Base-by-base conservation (phyloP, 1,139 yeast genomes). In the Magnusiomyces sp. region DNA sequence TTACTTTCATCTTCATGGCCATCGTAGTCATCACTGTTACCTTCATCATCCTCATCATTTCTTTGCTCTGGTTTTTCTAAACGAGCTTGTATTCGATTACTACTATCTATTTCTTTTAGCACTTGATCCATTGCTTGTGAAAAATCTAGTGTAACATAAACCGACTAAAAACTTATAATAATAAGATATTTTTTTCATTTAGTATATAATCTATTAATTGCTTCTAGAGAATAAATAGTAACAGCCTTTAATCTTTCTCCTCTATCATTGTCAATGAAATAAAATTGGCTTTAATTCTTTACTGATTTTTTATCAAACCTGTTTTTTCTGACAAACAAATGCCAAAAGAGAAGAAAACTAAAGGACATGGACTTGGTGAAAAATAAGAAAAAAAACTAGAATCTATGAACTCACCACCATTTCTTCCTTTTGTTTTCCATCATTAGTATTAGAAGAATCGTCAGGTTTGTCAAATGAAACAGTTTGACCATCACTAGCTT, bases 91-190 rank as follows among this genome's bases (percentile, higher is more conserved):
- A 23, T 23, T 5, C 29, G 29, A 5, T 23, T 23, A 23, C 29
- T 23, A 7, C 29, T 23, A 23, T 23, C 7, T 4, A 23, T 23
- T 4, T 23, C 29, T 23, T 23, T 23, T 23, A 23, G 6, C 4
- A 23, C 47, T 34, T 50, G 48, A 16, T 47, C 47, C 34, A 50
- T 23, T 5, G 29, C 51, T 38, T 53, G 56, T 11, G 62, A 55
- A 53, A 62, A 40, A 45, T 63, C 65, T 40, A 62, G 49, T 1
- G 65, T 63, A 33, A 62, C 52, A 50, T 50, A 48, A 48, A 48
- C 50, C 6, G 49, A 41, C 53, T 50, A 47, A 19, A 39, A 16
- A 19, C 14, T 39, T 17, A 17, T 14, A 20, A 39, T 14, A 19
- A 17, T 14, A 2, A 17, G 20, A 19, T 16, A 3, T 14, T 20